phyloP scores from a whole-genome alignment of 768 basidiomycete species.

The Termitomyces sp. region DNA sequence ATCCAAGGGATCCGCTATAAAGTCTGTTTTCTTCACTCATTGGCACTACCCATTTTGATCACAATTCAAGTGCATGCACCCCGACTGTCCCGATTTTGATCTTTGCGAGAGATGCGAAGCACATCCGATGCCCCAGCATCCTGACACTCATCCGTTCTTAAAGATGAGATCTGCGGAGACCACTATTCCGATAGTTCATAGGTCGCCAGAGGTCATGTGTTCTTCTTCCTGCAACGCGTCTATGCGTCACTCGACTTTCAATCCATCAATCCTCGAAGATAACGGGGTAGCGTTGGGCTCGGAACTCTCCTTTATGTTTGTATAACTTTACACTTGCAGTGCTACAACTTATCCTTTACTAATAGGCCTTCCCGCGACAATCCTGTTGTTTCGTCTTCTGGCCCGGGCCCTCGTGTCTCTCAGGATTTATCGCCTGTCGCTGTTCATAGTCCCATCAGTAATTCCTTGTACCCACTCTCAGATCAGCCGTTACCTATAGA shows the following conservation, averaged over 20 bases:
- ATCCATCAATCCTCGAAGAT: not conserved
- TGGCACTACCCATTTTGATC: not conserved
- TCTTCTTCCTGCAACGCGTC: not conserved
- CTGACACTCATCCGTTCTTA: slow-evolving; percentile 61
- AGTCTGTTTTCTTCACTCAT: slow-evolving; percentile 27
- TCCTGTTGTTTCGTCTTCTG: not conserved
- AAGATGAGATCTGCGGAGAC: slow-evolving; percentile 60
- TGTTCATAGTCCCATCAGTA: not conserved
- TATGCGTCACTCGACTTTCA: too few relatives aligned
- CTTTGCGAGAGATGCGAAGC: slow-evolving; percentile 78
- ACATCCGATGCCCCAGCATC: slow-evolving; percentile 72
- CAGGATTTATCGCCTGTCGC: not conserved
- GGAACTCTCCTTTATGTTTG: not conserved
- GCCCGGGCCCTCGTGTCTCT: not conserved
- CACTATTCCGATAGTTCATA: slow-evolving; percentile 29
- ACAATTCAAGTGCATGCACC: slow-evolving; percentile 64
- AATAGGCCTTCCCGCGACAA: not conserved
- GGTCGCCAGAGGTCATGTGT: not conserved
- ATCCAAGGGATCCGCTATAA: slow-evolving; percentile 72
- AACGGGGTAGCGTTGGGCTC: not conserved
- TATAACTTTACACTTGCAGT: not conserved
- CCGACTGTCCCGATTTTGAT: slow-evolving; percentile 74
- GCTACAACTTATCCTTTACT: not conserved
- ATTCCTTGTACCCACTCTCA: slow-evolving; percentile 6
- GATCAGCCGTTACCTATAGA: not conserved